Base-by-base conservation (phyloP, 2,329 filamentous ascomycete genomes). In the Colletotrichum somersetense region DNA sequence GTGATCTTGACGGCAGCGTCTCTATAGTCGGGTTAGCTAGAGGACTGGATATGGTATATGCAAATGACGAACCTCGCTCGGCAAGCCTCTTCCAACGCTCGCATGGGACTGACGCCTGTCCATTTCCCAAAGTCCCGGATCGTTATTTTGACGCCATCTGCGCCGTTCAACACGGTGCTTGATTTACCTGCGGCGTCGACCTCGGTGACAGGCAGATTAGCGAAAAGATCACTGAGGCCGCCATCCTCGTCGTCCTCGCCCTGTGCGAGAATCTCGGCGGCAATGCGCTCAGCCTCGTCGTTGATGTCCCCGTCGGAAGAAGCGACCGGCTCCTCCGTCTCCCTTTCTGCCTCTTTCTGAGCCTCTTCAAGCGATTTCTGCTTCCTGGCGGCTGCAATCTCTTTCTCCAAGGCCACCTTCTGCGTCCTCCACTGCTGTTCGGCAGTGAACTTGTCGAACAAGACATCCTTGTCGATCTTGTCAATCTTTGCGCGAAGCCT, bases 81-180 rank as follows among this genome's bases (percentile, higher is more conserved):
- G 79, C 95, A 97, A n/a, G 93, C 89, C 80, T 98, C 95, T 80
- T 98, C 95, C 16, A 98, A 83, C 38, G 93, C 87, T 75, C 92
- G 88, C 73, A 90, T 89, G 20, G 96, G 95, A 76, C 85, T 93
- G 40, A 97, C 82, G 10, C 96, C 95, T 18, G 89, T 89, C 85
- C 91, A 91, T 80, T 94, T 94, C 1, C 94, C 95, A 85, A 98
- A 98, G 77, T 98, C 92, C 55, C 93, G 87, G 61, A 97, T 87
- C 1, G 85, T 87, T 5, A 94, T 81, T 68, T 87, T 90, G 7
- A 83, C 79, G 1, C 89, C 87, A 74, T 88, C 80, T 66, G 83
- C 75, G 58, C 85, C 83, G 76, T 86, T 89, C 55, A 90, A 83
- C 52, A 88, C 86, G 0, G 85, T 91, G 48, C 81, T 85, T 2